Conservation (phyloP, 768 basidiomycete species). For the Leccinum uliginosum region DNA sequence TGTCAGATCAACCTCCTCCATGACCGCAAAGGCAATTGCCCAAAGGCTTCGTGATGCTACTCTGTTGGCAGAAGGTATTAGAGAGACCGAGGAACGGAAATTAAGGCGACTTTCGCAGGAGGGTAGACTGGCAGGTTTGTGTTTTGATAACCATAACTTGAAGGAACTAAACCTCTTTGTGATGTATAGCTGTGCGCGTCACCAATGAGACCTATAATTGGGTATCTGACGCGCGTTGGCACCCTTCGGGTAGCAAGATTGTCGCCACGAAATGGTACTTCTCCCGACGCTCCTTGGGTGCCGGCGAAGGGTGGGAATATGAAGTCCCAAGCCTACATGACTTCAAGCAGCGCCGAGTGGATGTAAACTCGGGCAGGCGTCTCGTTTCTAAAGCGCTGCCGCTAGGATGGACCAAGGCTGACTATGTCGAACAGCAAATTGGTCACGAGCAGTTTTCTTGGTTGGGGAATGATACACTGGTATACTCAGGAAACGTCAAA, state of each 20-base stretch:
- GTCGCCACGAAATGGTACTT: conserved; percentile 82
- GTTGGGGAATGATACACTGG: conserved; percentile 51
- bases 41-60: conserved; percentile 41
- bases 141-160: neutral
- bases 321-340: conserved; percentile 35
- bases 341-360: conserved; percentile 21
- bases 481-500: conserved; percentile 61
- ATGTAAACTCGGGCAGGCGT: conserved; percentile 44
- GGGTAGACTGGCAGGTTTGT: conserved; percentile 47
- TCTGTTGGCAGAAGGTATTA: conserved; percentile 44
- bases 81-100: conserved; percentile 47
- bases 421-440: conserved; percentile 68
- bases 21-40: conserved; percentile 34
- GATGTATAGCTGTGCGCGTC: conserved; percentile 39
- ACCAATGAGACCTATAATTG: conserved; percentile 76
- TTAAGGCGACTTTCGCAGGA: conserved; percentile 49
- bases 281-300: conserved; percentile 56
- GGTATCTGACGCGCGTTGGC: conserved; percentile 67
- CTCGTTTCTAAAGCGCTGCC: conserved; percentile 56
- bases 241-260: conserved; percentile 57
- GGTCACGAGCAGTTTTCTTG: conserved; percentile 71
- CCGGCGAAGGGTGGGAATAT: conserved; percentile 74
- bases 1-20: conserved; percentile 35
- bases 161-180: conserved; percentile 4
- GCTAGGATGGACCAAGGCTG: conserved; percentile 51